Conservation (phyloP, 441 rosid genomes). For the Capsella rubella region DNA sequence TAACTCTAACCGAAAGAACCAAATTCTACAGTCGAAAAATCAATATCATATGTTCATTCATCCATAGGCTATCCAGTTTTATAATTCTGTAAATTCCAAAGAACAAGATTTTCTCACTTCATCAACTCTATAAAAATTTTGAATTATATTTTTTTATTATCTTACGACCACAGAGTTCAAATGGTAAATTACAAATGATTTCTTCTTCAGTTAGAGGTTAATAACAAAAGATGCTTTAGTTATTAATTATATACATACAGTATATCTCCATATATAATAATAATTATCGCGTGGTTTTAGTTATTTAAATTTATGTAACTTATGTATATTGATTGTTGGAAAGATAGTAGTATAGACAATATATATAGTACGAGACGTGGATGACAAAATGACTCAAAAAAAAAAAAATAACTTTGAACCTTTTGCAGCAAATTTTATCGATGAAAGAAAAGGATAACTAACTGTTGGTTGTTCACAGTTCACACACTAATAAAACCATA, state of each 20-base stretch:
- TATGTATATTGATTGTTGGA: slow-evolving; percentile 12
- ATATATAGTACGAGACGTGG: slow-evolving; percentile 8
- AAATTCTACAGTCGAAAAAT: background rate
- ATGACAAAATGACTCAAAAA: slow-evolving; percentile 16
- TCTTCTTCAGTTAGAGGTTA: background rate
- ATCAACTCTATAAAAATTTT: background rate
- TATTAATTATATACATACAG: background rate
- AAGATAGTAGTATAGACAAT: slow-evolving; percentile 16
- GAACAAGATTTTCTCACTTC: too few relatives aligned
- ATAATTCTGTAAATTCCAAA: background rate
- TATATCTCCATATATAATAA: background rate
- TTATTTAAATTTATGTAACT: background rate
- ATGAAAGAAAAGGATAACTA: background rate
- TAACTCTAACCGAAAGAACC: background rate
- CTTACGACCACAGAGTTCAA: background rate
- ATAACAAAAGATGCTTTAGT: slow-evolving; percentile 10
- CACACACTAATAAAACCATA: too few relatives aligned
- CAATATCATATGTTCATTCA: background rate
- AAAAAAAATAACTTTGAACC: background rate
- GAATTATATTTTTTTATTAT: background rate
- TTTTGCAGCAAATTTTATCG: background rate
- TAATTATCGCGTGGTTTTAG: background rate
- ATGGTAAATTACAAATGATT: slow-evolving; percentile 2
- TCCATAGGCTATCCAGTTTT: background rate
- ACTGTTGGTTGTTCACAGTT: too few relatives aligned